Conservation (phyloP, 192 early-diverging fungal genomes). For the Jimgerdemannia flammicorona region DNA sequence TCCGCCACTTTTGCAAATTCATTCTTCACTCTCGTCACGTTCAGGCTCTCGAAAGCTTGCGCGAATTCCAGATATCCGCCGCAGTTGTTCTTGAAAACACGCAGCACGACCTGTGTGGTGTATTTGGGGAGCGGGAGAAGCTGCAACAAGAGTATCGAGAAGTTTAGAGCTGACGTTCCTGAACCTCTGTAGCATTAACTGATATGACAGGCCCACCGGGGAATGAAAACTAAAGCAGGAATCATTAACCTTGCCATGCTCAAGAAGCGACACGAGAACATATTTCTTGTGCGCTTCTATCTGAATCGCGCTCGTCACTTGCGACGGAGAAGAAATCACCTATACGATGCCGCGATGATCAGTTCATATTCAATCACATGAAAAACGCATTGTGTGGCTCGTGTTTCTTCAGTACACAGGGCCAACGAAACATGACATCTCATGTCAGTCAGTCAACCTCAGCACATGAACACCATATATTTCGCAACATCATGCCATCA, state of each 20-base stretch:
- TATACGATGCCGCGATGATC: constrained; percentile 3
- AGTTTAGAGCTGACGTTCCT: too few relatives aligned
- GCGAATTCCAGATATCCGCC: constrained; percentile 56
- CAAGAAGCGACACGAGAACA: constrained; percentile 58
- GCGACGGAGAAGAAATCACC: constrained; percentile 63
- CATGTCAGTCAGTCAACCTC: too few relatives aligned
- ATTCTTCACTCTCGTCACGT: constrained; percentile 33
- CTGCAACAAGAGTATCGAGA: constrained; percentile 12
- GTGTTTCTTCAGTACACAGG: too few relatives aligned
- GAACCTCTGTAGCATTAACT: too few relatives aligned
- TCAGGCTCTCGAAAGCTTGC: constrained; percentile 49
- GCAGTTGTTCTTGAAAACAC: constrained; percentile 34
- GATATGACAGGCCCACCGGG: not conserved
- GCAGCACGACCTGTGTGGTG: constrained; percentile 40
- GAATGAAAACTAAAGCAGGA: not conserved
- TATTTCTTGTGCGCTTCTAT: constrained; percentile 74
- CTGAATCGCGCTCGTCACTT: constrained; percentile 63
- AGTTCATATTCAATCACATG: not conserved
- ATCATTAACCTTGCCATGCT: constrained; percentile 42
- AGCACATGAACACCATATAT: too few relatives aligned
- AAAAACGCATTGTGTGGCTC: too few relatives aligned
- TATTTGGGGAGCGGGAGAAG: constrained; percentile 46
- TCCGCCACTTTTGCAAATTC: constrained; percentile 37
- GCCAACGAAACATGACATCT: too few relatives aligned
- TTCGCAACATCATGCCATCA: not conserved